These are phyloP conservation scores for Trametes pubescens DNA, from an alignment of 1,284 basidiomycete species.

Conservation along the genomic window DNA sequence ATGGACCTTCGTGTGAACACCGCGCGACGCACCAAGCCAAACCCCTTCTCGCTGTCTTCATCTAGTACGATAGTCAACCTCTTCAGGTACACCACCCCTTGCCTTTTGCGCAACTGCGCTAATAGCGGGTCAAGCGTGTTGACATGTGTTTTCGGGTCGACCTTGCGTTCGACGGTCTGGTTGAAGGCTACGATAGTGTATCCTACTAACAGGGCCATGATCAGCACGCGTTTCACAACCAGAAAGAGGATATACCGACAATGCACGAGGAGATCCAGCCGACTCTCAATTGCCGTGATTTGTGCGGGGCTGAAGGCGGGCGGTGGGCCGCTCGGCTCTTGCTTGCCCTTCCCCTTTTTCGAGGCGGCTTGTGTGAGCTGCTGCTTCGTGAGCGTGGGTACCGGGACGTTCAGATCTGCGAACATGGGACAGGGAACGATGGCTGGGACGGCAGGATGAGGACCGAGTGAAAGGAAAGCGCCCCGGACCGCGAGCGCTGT, in stretches of 20 bases:
- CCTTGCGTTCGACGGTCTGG: constrained; percentile 69
- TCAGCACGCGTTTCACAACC: constrained; percentile 22
- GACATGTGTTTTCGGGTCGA: constrained; percentile 73
- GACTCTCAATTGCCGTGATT: constrained; percentile 49
- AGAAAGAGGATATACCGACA: constrained; percentile 43
- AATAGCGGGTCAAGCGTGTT: constrained; percentile 67
- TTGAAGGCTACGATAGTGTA: constrained; percentile 79
- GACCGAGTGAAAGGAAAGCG: too few relatives aligned
- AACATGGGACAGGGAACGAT: constrained; percentile 42
- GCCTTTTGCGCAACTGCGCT: constrained; percentile 58
- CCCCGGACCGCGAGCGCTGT: too few relatives aligned
- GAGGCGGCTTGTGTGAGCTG: constrained; percentile 33
- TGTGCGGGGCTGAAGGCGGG: constrained; percentile 48
- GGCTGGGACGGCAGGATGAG: too few relatives aligned
- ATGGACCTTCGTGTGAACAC: background rate
- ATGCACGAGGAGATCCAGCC: constrained; percentile 54
- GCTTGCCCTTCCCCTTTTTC: constrained; percentile 53
- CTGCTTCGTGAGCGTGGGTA: constrained; percentile 40
- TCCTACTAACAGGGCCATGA: constrained; percentile 63
- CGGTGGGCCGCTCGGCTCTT: constrained; percentile 35
- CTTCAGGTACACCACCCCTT: constrained; percentile 69
- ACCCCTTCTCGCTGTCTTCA: constrained; percentile 83
- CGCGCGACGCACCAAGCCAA: constrained; percentile 65
- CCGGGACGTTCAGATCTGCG: constrained; percentile 53
- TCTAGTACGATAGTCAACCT: constrained; percentile 77